These are phyloP conservation scores for Hypoxylon sp. DNA, from an alignment of 2,329 filamentous ascomycete genomes.

Conservation along the genomic window DNA sequence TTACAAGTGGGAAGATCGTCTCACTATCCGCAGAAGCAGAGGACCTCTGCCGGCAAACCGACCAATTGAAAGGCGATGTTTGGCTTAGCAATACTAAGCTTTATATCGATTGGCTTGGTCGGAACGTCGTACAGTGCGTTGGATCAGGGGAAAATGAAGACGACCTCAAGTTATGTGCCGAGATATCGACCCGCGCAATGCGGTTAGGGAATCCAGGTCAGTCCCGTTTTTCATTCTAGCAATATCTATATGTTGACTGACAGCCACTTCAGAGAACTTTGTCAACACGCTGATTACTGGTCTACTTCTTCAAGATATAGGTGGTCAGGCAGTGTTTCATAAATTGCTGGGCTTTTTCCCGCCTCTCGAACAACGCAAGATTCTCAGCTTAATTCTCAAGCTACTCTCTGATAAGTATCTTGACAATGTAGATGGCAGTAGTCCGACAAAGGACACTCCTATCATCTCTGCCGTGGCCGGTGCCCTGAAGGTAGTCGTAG, in stretches of 20 bases:
- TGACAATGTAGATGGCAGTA: constrained; percentile 54
- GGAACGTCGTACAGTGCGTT: constrained; percentile 69
- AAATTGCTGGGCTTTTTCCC: constrained; percentile 57
- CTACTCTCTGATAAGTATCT: constrained; percentile 64
- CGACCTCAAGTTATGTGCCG: constrained; percentile 60
- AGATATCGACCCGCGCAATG: constrained; percentile 71
- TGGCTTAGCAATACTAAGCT: constrained; percentile 77
- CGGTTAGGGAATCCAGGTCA: constrained; percentile 81
- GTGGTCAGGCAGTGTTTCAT: constrained; percentile 50
- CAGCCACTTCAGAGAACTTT: constrained; percentile 58
- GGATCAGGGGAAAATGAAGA: constrained; percentile 54
- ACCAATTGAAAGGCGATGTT: constrained; percentile 50
- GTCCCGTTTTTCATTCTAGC: constrained; percentile 32
- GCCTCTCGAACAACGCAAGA: constrained; percentile 61
- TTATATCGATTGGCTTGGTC: constrained; percentile 81
- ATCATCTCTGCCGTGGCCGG: constrained; percentile 71
- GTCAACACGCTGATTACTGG: constrained; percentile 52
- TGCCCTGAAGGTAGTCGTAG: constrained; percentile 67
- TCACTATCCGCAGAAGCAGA: constrained; percentile 71
- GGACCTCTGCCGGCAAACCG: constrained; percentile 59
- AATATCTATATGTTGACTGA: constrained; percentile 14
- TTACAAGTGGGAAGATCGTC: constrained; percentile 66
- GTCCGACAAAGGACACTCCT: constrained; percentile 52
- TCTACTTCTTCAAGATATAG: constrained; percentile 46
- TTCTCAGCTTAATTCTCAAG: constrained; percentile 59